phyloP scores from a whole-genome alignment of 257 asterid genomes.

The Salvia splendens region DNA sequence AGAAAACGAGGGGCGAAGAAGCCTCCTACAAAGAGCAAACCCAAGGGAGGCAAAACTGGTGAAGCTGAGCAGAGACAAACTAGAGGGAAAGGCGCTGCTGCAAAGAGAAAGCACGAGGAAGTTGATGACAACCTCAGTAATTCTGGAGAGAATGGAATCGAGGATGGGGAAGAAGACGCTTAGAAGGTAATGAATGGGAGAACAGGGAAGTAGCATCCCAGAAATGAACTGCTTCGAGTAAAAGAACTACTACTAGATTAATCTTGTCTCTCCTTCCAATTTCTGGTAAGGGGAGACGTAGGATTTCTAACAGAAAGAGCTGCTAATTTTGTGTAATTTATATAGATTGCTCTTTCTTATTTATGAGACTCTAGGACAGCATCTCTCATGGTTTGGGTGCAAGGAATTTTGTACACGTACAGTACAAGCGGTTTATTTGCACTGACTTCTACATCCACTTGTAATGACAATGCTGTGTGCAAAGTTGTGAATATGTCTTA shows the following conservation, averaged over 20 bases:
- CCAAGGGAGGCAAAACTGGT: conserved; percentile 36
- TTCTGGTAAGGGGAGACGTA: not conserved
- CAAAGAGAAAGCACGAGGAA: conserved; percentile 53
- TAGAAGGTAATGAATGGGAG: conserved; percentile 21
- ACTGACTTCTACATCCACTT: not conserved
- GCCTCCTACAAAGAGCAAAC: conserved; percentile 40
- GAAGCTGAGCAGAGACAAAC: conserved; percentile 43
- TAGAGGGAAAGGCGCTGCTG: conserved; percentile 42
- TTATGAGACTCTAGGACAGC: not conserved
- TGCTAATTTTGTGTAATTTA: conserved; percentile 21
- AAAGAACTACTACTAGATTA: conserved; percentile 28
- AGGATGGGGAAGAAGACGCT: conserved; percentile 39
- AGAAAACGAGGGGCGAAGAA: conserved; percentile 38
- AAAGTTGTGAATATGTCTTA: not conserved
- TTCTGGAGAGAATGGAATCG: conserved; percentile 32
- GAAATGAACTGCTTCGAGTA: conserved; percentile 41
- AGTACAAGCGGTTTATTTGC: not conserved
- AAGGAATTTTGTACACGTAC: not conserved
- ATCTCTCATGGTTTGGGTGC: not conserved
- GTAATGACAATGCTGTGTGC: not conserved
- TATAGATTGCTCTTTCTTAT: conserved; percentile 12
- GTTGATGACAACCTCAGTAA: conserved; percentile 42
- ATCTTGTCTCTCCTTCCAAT: not conserved
- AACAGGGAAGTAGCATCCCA: conserved; percentile 43
- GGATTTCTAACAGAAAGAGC: not conserved